These are phyloP conservation scores for Aspergillus vadensis DNA, from an alignment of 2,329 filamentous ascomycete genomes.

Conservation along the genomic window DNA sequence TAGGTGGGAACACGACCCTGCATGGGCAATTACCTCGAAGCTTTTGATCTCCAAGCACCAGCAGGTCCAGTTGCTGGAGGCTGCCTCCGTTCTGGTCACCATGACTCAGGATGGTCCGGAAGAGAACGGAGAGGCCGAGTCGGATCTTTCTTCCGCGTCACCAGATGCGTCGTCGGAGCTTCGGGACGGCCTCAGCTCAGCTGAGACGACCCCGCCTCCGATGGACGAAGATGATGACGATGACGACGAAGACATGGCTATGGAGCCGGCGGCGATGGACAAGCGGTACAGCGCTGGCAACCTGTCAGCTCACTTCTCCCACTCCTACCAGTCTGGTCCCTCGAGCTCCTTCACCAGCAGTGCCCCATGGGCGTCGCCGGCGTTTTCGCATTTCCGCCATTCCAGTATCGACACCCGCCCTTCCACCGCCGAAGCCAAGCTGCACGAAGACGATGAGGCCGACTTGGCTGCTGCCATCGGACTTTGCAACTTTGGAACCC, in stretches of 20 bases:
- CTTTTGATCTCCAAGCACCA: constrained; percentile 99
- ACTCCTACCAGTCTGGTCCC: constrained; percentile 75
- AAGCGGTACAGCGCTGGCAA: constrained; percentile 60
- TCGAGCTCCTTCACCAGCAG: constrained; percentile 60
- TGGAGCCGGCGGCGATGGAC: constrained; percentile 53
- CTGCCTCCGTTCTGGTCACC: constrained; percentile 89
- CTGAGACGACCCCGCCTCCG: constrained; percentile 89
- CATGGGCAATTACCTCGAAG: constrained; percentile 97
- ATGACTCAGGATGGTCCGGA: constrained; percentile 73
- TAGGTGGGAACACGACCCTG: constrained; percentile 99
- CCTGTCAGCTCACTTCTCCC: constrained; percentile 59
- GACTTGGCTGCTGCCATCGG: constrained; percentile 89
- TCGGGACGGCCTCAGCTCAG: constrained; percentile 75
- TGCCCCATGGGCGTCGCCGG: constrained; percentile 51
- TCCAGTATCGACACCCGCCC: constrained; percentile 76
- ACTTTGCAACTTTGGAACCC: constrained; percentile 83
- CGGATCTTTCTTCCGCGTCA: constrained; percentile 79
- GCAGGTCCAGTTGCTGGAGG: constrained; percentile 95
- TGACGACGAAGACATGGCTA: constrained; percentile 43
- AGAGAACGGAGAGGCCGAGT: constrained; percentile 68
- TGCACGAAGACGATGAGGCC: constrained; percentile 77
- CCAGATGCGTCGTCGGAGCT: constrained; percentile 79
- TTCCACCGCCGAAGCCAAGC: constrained; percentile 74
- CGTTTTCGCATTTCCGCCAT: constrained; percentile 64
- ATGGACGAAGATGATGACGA: constrained; percentile 58